Base-by-base conservation (phyloP, 176 grass and related monocot genomes). In the Themeda triandra region DNA sequence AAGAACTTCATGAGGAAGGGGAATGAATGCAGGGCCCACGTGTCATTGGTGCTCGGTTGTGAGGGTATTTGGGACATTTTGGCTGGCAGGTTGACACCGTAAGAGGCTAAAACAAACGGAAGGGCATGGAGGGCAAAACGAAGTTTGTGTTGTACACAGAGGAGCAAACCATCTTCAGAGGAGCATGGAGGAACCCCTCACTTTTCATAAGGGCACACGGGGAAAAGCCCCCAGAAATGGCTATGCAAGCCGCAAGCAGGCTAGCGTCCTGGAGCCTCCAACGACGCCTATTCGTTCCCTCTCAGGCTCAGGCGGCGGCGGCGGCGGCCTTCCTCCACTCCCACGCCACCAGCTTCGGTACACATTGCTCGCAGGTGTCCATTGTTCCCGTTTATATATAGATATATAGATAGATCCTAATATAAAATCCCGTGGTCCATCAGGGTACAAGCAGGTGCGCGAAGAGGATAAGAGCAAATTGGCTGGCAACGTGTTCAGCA, bases 401-500 rank as follows among this genome's bases (percentile, higher is more conserved):
- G n/a, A n/a, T 5, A 37, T 37, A 41, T 2, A 41, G 39, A 58
- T 53, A 49, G 64, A 33, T 36, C 18, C 44, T 68, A n/a, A 80
- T 33, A 32, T 10, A n/a, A 80, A 48, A 32, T 10, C 64, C 17
- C 21, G 7, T 36, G 21, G 30, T 37, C 19, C 46, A 6, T 40
- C 84, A 95, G 96, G 96, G 33, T 98, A 84, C 87, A 98, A 93
- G 69, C 89, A 95, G 87, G 89, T 98, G 62, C 56, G 67, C 30
- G 92, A 93, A 76, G 91, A 95, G 59, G 93, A 98, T 18, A 98
- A 95, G 83, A 98, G 91, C 79, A 90, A 83, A 79, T 87, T 95
- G 72, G 92, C 95, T 37, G 96, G 93, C 56, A 95, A 95, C 69
- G 96, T 98, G 21, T 98, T 98, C 80, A 95, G 80, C 66, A 93